Evolutionary conservation across 2,329 filamentous ascomycete genomes (phyloP).

Genomic region (Hortaea werneckii): DNA sequence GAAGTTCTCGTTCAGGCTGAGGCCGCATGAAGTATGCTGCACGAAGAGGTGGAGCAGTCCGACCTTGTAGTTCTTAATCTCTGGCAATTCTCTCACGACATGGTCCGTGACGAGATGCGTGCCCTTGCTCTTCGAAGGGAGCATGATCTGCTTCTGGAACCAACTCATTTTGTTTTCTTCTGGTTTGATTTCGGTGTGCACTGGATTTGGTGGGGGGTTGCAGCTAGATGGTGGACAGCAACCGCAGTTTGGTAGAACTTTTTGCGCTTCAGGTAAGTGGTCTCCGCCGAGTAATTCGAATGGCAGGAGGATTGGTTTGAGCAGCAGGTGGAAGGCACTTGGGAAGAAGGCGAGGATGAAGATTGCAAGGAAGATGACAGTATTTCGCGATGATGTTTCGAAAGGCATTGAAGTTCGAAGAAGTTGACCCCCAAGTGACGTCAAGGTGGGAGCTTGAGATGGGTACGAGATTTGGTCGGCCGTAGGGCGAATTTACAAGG

Average conservation of each 20-base stretch:
- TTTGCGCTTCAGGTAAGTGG: conserved; percentile 22
- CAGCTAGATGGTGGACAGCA: conserved; percentile 25
- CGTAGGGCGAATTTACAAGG: neutral
- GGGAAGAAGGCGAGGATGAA: conserved; percentile 44
- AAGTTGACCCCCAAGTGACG: neutral
- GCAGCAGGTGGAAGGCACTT: conserved; percentile 31
- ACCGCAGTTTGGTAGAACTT: conserved; percentile 16
- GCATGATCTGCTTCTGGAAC: conserved; percentile 75
- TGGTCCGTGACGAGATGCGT: conserved; percentile 82
- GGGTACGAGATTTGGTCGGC: neutral
- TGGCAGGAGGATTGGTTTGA: conserved; percentile 27
- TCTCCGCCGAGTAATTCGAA: conserved; percentile 13
- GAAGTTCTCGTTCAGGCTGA: conserved; percentile 88
- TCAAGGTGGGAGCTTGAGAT: neutral
- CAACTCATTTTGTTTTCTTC: conserved; percentile 43
- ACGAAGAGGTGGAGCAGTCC: conserved; percentile 83
- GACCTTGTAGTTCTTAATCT: conserved; percentile 73
- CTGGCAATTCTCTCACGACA: conserved; percentile 61
- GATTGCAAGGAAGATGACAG: conserved; percentile 37
- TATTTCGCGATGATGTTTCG: conserved; percentile 25
- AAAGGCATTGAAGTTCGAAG: conserved; percentile 6
- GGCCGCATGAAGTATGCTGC: conserved; percentile 86
- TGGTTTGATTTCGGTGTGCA: conserved; percentile 11
- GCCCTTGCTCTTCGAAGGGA: conserved; percentile 67
- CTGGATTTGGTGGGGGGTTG: conserved; percentile 8